A percentile compares a stretch with the other conserved stretches of the same genome.
Conservation (phyloP, 2,329 filamentous ascomycete genomes). For the Thelonectria discophora region DNA sequence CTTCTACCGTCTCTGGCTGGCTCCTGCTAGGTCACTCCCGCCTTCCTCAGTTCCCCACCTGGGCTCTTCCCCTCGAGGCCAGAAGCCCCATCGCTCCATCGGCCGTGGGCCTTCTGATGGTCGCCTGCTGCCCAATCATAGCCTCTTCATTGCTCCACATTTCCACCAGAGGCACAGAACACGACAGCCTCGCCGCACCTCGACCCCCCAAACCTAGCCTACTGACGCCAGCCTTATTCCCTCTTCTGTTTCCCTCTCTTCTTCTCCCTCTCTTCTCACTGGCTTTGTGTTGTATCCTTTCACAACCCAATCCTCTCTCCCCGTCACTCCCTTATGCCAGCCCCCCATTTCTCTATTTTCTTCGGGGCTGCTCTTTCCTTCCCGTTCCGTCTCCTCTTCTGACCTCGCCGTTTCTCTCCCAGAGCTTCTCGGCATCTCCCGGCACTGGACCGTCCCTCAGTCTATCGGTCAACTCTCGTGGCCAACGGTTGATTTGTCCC, state of each 20-base stretch:
- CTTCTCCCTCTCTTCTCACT: conserved; percentile 10
- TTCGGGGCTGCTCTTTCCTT: neutral
- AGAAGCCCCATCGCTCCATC: conserved; percentile 26
- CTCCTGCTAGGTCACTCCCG: conserved; percentile 14
- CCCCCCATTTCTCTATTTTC: conserved; percentile 12
- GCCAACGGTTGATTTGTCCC: conserved; percentile 17
- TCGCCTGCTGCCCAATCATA: conserved; percentile 44
- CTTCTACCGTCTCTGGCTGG: conserved; percentile 17
- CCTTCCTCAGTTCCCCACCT: conserved; percentile 22
- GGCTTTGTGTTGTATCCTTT: conserved; percentile 13
- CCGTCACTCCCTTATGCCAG: conserved; percentile 13
- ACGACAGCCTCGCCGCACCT: conserved; percentile 43
- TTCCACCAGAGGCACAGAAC: conserved; percentile 28
- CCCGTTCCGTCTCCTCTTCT: conserved; percentile 14
- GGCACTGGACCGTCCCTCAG: conserved; percentile 13
- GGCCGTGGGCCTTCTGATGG: conserved; percentile 19
- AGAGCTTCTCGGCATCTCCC: conserved; percentile 23
- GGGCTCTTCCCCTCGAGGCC: conserved; percentile 17
- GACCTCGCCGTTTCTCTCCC: conserved; percentile 20
- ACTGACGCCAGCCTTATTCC: conserved; percentile 42
- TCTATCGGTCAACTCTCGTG: conserved; percentile 21
- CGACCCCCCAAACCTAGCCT: conserved; percentile 40
- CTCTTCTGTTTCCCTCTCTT: conserved; percentile 35
- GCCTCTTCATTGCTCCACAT: conserved; percentile 27
- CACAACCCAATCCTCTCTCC: conserved; percentile 18